Evolutionary conservation across 352 stramenopile genomes (phyloP).

Genomic region (Pythium phragmitis): DNA sequence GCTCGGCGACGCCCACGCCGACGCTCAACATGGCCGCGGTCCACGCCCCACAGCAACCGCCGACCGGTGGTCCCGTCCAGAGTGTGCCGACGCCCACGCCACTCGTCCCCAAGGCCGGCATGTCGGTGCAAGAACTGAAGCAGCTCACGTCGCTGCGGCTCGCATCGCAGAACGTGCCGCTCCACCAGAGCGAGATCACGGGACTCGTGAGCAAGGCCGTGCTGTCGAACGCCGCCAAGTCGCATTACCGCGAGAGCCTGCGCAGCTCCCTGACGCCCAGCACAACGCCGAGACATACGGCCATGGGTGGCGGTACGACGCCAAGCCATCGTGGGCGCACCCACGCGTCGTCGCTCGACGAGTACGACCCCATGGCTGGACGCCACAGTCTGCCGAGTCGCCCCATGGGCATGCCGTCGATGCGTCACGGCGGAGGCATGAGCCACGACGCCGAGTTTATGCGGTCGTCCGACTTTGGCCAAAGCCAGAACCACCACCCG

Average conservation of each 20-base stretch:
- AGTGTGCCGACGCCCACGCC: slow-evolving; percentile 32
- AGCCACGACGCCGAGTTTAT: neutral
- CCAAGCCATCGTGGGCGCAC: neutral
- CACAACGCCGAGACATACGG: slow-evolving; percentile 44
- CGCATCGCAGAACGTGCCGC: slow-evolving; percentile 62
- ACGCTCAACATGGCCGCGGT: slow-evolving; percentile 66
- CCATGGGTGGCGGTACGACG: neutral
- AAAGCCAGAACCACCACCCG: no score
- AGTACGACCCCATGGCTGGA: slow-evolving; percentile 23
- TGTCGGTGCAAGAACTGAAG: slow-evolving; percentile 87
- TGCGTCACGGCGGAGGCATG: slow-evolving; percentile 8
- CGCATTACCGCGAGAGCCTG: slow-evolving; percentile 71
- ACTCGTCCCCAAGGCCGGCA: slow-evolving; percentile 71
- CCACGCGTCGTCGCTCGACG: slow-evolving; percentile 16
- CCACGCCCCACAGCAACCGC: slow-evolving; percentile 24
- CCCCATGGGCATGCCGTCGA: slow-evolving; percentile 24
- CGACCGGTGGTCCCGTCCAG: neutral
- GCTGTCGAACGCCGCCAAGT: slow-evolving; percentile 73
- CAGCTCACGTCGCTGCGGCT: slow-evolving; percentile 79
- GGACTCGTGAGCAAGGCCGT: slow-evolving; percentile 75
- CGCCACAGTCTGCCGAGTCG: slow-evolving; percentile 29
- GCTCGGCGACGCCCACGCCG: slow-evolving; percentile 37
- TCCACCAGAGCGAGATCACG: slow-evolving; percentile 65
- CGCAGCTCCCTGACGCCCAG: slow-evolving; percentile 55
- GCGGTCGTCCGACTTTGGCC: slow-evolving; percentile 24